Conservation (phyloP, 768 basidiomycete genomes). For the Calocybe gangraenosa region DNA sequence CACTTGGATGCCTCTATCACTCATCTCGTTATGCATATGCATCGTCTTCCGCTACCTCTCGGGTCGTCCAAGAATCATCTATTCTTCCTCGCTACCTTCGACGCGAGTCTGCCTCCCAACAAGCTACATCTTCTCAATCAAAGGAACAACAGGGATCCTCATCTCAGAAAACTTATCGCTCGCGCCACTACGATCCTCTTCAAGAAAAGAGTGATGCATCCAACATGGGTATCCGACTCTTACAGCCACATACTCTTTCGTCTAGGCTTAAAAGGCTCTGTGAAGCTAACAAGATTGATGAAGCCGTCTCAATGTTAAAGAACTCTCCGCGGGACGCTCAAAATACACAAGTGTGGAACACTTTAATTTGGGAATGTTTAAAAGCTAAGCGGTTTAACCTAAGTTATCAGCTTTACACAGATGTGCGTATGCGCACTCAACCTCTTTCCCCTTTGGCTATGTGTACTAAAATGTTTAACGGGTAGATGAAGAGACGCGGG, state of each 20-base stretch:
- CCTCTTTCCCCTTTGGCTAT: not conserved
- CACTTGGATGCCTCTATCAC: not conserved
- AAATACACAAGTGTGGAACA: slow-evolving; percentile 77
- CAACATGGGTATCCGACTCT: slow-evolving; percentile 32
- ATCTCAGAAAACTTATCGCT: slow-evolving; percentile 25
- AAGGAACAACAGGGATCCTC: slow-evolving; percentile 4
- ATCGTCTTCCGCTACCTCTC: too few relatives aligned
- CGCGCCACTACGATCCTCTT: slow-evolving; percentile 35
- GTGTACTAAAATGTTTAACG: slow-evolving; percentile 4
- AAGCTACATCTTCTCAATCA: not conserved
- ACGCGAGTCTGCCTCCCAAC: slow-evolving; percentile 17
- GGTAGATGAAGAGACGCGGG: slow-evolving; percentile 89
- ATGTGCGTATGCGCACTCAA: slow-evolving; percentile 42
- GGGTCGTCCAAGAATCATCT: not conserved
- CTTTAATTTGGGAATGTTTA: slow-evolving; percentile 64
- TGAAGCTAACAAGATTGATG: slow-evolving; percentile 49
- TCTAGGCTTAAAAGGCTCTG: slow-evolving; percentile 54
- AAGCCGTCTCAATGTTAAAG: slow-evolving; percentile 64
- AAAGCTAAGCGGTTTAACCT: slow-evolving; percentile 52
- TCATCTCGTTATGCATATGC: slow-evolving; percentile 1
- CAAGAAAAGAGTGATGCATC: slow-evolving; percentile 14
- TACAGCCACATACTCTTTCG: slow-evolving; percentile 64
- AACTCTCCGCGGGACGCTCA: slow-evolving; percentile 69
- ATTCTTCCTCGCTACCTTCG: slow-evolving; percentile 27
- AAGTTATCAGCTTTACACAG: slow-evolving; percentile 61